Evolutionary conservation across 495 filamentous ascomycete genomes (phyloP), one percentile per base, ranked within the genome.

Genomic region (Cairneyella variabilis): DNA sequence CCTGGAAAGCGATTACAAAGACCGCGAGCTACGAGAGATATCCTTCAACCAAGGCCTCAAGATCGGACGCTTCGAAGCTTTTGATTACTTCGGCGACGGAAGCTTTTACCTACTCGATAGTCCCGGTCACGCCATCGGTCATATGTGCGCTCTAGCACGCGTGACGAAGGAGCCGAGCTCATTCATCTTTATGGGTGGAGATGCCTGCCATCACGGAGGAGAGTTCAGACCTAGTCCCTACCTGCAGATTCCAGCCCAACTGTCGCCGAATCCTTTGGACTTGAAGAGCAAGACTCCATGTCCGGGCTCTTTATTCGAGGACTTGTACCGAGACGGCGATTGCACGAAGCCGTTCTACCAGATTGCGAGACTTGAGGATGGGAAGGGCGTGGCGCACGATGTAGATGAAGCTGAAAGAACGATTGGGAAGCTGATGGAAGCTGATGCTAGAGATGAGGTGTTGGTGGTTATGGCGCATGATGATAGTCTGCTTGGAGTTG

Each of bases 31-130:
- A 9, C 50, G 65, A 10, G 73, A 77, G 49, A 57, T 76, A 6
- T 39, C 41, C 14, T 74, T 78, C 26, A 50, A 58, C 5, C 34
- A 57, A 9, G 51, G 38, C 1, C 32, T 77, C 14, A 60, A 68
- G 32, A 66, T 79, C 30, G 73, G 77, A 11, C 21, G 60, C 3
- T 76, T 78, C 48, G 59, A 66, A 11, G 83, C 79, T 0, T 58
- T 71, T 26, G 83, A 86, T 60, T 82, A 74, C 59, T 83, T 79
- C 53, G 73, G 72, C 2, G 79, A 82, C 53, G 78, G 78, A 0
- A 70, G 68, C 36, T 78, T 82, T 54, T 78, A 81, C 55, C 63
- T 82, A 14, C 63, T 82, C 36, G 64, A 78, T 58, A 63, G 64
- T 1, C 74, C 75, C 2, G 78, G 78, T 0, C 78, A 82, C 53